These are phyloP conservation scores for Pythium sp. DNA, from an alignment of 352 stramenopile genomes.

Conservation along the genomic window DNA sequence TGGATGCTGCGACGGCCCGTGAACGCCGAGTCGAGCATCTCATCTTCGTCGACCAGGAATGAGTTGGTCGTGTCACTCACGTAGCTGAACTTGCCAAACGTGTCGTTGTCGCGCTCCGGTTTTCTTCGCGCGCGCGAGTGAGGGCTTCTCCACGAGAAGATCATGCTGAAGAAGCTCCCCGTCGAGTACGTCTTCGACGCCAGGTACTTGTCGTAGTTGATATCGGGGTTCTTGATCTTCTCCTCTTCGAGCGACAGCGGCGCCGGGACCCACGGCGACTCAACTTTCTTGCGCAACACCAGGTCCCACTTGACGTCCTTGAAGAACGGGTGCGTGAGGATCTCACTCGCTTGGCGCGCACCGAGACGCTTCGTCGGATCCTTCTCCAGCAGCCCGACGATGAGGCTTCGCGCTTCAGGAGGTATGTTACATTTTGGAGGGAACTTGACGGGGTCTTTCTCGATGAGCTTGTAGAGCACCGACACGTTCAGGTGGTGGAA, in stretches of 20 bases:
- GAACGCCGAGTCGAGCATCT: conserved; percentile 86
- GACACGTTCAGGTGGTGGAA: conserved; percentile 91
- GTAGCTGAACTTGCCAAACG: conserved; percentile 87
- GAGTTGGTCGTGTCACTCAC: conserved; percentile 87
- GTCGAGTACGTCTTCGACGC: conserved; percentile 78
- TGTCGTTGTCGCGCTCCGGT: conserved; percentile 61
- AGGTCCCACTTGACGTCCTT: conserved; percentile 77
- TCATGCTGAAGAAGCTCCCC: conserved; percentile 80
- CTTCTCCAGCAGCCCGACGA: conserved; percentile 79
- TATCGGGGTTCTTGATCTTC: conserved; percentile 72
- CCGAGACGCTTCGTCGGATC: conserved; percentile 80
- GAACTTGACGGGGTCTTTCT: conserved; percentile 88
- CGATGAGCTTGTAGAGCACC: conserved; percentile 89
- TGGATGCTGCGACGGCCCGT: conserved; percentile 78
- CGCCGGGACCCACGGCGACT: conserved; percentile 67
- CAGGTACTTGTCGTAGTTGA: conserved; percentile 86
- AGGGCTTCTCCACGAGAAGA: conserved; percentile 75
- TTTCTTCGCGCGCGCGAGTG: conserved; percentile 46
- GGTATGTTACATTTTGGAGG: conserved; percentile 68
- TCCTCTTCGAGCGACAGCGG: conserved; percentile 73
- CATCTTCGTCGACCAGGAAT: conserved; percentile 87
- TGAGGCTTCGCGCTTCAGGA: conserved; percentile 66
- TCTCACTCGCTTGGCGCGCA: conserved; percentile 77
- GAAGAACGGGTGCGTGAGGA: conserved; percentile 85
- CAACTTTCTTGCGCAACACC: conserved; percentile 79